phyloP scores from a whole-genome alignment of 768 basidiomycete genomes.

The Termitomyces bulborhizus region DNA sequence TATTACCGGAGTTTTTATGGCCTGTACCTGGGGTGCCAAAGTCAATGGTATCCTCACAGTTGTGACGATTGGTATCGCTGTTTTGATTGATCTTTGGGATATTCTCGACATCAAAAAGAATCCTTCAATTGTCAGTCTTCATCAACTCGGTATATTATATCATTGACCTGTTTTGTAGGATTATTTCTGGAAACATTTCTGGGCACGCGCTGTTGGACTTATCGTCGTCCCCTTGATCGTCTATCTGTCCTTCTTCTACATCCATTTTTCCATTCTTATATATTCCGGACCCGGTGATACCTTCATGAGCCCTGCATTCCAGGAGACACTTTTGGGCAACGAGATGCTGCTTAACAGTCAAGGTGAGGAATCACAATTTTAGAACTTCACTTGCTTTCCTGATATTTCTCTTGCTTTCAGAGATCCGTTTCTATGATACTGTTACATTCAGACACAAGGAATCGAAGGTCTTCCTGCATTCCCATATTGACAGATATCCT shows the following conservation, averaged over 20 bases:
- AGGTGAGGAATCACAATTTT: constrained; percentile 41
- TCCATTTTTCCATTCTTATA: constrained; percentile 86
- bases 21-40: constrained; percentile 95
- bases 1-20: constrained; percentile 88
- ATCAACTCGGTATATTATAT: constrained; percentile 1
- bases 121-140: constrained; percentile 59
- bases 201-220: constrained; percentile 75
- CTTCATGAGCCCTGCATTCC: constrained; percentile 98
- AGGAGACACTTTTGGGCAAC: constrained; percentile 90
- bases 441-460: constrained; percentile 88
- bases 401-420: constrained; percentile 35
- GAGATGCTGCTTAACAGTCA: constrained; percentile 89
- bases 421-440: constrained; percentile 90
- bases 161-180: constrained; percentile 42
- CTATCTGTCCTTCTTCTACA: constrained; percentile 93
- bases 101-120: constrained; percentile 82
- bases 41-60: constrained; percentile 96
- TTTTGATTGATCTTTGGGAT: constrained; percentile 91
- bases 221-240: constrained; percentile 86
- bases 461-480: constrained; percentile 90
- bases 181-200: constrained; percentile 85
- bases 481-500: constrained; percentile 87
- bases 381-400: background rate
- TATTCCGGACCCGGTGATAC: constrained; percentile 89
- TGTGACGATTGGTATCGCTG: constrained; percentile 81